Percentiles rank a stretch among this genome's conserved stretches.
phyloP scores from a whole-genome alignment of 805 yeast genomes.

The Priceomyces melissophilus region DNA sequence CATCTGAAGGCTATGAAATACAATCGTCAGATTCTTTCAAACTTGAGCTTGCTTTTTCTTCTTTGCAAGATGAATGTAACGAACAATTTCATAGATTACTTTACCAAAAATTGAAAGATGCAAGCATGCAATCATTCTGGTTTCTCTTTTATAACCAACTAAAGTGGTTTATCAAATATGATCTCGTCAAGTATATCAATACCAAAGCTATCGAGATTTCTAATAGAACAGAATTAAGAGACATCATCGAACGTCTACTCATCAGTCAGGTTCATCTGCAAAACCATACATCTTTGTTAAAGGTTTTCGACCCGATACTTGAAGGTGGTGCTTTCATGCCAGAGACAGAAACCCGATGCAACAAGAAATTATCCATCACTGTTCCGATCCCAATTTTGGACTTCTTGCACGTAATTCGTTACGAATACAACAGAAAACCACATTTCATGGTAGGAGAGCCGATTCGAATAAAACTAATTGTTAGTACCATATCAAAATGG shows the following conservation, averaged over 20 bases:
- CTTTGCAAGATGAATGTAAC: conserved; percentile 44
- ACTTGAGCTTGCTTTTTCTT: conserved; percentile 44
- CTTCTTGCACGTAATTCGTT: conserved; percentile 57
- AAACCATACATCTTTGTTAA: conserved; percentile 8
- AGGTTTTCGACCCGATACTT: conserved; percentile 1
- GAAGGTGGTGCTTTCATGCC: not conserved
- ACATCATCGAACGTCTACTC: conserved; percentile 12
- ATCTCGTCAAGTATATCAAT: conserved; percentile 29
- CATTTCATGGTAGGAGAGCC: conserved; percentile 64
- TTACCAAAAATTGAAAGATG: conserved; percentile 11
- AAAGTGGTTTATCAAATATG: conserved; percentile 20
- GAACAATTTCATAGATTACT: conserved; percentile 9
- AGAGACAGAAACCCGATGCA: not conserved
- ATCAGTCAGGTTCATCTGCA: conserved; percentile 7
- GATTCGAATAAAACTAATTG: conserved; percentile 40
- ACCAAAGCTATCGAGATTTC: conserved; percentile 14
- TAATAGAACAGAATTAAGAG: conserved; percentile 16
- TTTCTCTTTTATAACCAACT: conserved; percentile 19
- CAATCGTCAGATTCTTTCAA: conserved; percentile 34
- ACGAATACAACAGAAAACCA: conserved; percentile 32
- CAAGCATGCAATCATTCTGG: conserved; percentile 16
- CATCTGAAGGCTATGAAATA: conserved; percentile 15
- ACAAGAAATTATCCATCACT: conserved; percentile 39
- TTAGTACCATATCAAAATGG: conserved; percentile 50
- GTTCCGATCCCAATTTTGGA: conserved; percentile 64